These are phyloP conservation scores for Boletus speciosus DNA, from an alignment of 768 basidiomycete genomes.

Conservation along the genomic window DNA sequence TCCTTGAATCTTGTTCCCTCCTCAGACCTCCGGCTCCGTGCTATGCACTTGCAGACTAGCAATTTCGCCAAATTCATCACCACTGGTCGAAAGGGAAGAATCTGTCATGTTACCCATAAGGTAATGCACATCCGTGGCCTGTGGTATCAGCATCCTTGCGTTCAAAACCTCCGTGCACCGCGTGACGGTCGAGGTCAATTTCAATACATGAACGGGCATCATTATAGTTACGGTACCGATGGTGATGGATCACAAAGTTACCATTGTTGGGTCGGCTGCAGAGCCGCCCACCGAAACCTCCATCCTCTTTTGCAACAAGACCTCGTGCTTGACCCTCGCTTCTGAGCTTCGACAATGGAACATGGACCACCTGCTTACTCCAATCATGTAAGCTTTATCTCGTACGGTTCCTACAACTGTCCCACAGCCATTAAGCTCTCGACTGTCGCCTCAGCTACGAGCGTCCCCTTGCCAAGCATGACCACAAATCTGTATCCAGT, in stretches of 20 bases:
- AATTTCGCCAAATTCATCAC: not conserved
- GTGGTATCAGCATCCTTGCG: slow-evolving; percentile 5
- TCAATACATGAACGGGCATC: slow-evolving; percentile 28
- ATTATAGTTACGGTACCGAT: slow-evolving; percentile 32
- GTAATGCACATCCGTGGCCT: not conserved
- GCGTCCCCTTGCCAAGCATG: slow-evolving; percentile 5
- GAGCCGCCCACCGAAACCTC: not conserved
- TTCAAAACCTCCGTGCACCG: slow-evolving; percentile 20
- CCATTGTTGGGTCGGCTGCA: slow-evolving; percentile 17
- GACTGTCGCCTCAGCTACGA: slow-evolving; percentile 7
- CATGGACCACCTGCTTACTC: slow-evolving; percentile 13
- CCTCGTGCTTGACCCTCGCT: slow-evolving; percentile 24
- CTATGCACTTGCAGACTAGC: not conserved
- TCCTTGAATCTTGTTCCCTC: not conserved
- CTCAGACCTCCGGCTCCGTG: not conserved
- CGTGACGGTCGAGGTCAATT: slow-evolving; percentile 22
- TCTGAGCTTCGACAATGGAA: slow-evolving; percentile 26
- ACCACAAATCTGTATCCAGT: not conserved
- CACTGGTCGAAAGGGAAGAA: slow-evolving; percentile 4
- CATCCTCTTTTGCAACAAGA: slow-evolving; percentile 17
- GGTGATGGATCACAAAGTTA: slow-evolving; percentile 23
- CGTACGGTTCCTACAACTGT: not conserved
- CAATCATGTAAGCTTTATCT: slow-evolving; percentile 18
- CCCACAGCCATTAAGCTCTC: not conserved
- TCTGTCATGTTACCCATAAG: not conserved